Conservation (phyloP, 1,139 yeast species). For the Debaryomyces udenii region DNA sequence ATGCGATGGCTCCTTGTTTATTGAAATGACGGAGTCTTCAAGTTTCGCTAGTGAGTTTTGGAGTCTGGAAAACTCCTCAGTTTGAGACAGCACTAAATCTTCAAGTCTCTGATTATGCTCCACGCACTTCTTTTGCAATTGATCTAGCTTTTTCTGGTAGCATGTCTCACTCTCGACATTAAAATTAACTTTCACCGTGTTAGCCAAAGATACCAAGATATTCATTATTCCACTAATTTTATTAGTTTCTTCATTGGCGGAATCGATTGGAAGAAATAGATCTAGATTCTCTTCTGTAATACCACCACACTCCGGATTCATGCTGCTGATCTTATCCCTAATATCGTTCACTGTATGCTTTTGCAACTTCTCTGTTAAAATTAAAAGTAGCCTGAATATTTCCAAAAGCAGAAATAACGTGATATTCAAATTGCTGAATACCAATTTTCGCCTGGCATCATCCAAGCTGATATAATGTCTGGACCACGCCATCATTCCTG, state of each 20-base stretch:
- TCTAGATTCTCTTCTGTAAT: conserved; percentile 16
- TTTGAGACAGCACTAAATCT: conserved; percentile 5
- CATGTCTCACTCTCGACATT: conserved; percentile 4
- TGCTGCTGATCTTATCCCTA: conserved; percentile 3
- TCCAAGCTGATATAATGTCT: conserved; percentile 31
- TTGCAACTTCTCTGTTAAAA: conserved; percentile 14
- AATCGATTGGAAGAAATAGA: conserved; percentile 9
- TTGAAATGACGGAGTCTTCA: conserved; percentile 6
- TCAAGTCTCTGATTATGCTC: conserved; percentile 9
- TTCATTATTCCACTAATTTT: conserved; percentile 12
- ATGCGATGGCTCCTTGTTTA: not conserved
- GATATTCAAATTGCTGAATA: conserved; percentile 38
- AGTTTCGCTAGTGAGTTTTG: conserved; percentile 8
- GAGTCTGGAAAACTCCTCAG: conserved; percentile 8
- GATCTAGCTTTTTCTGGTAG: conserved; percentile 4
- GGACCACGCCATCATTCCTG: conserved; percentile 29
- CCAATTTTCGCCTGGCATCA: conserved; percentile 29
- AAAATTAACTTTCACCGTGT: conserved; percentile 9
- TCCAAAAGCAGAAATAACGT: conserved; percentile 35
- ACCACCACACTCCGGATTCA: conserved; percentile 14
- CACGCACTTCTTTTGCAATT: conserved; percentile 2
- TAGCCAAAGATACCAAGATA: conserved; percentile 9
- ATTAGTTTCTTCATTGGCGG: conserved; percentile 7
- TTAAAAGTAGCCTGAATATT: conserved; percentile 23
- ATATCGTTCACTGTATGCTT: conserved; percentile 9